These are phyloP conservation scores for Phytophthora idaei DNA, from an alignment of 352 stramenopile genomes.

Conservation along the genomic window DNA sequence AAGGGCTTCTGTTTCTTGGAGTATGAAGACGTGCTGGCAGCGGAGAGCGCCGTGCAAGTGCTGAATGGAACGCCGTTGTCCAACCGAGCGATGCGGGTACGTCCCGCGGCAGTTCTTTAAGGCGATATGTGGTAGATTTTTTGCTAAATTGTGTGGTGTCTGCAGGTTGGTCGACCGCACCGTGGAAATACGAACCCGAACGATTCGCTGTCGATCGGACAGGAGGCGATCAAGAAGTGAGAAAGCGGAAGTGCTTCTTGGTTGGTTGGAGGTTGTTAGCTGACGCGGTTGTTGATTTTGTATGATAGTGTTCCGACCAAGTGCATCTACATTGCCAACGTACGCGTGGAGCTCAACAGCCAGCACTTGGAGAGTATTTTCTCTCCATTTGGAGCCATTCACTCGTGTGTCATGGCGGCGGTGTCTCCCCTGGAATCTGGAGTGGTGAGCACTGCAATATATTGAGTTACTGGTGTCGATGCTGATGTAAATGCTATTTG, in stretches of 20 bases:
- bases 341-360: constrained; percentile 77
- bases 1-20: constrained; percentile 88
- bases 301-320: constrained; percentile 64
- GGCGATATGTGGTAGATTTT: background rate
- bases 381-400: constrained; percentile 72
- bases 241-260: constrained; percentile 5
- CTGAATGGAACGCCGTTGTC: constrained; percentile 68
- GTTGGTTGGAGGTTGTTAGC: background rate
- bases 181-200: constrained; percentile 70
- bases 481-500: constrained; percentile 1
- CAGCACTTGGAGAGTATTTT: constrained; percentile 86
- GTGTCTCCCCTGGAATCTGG: constrained; percentile 60
- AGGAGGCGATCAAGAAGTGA: constrained; percentile 81
- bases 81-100: constrained; percentile 68
- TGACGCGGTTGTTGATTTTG: constrained; percentile 10
- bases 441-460: constrained; percentile 36
- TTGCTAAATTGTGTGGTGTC: constrained; percentile 3
- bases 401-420: constrained; percentile 68
- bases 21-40: constrained; percentile 81
- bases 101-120: background rate
- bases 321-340: constrained; percentile 74
- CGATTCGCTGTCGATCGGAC: constrained; percentile 66
- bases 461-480: background rate
- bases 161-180: constrained; percentile 76
- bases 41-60: constrained; percentile 79